Conservation (phyloP, 768 basidiomycete species). For the Podaxis sp. region DNA sequence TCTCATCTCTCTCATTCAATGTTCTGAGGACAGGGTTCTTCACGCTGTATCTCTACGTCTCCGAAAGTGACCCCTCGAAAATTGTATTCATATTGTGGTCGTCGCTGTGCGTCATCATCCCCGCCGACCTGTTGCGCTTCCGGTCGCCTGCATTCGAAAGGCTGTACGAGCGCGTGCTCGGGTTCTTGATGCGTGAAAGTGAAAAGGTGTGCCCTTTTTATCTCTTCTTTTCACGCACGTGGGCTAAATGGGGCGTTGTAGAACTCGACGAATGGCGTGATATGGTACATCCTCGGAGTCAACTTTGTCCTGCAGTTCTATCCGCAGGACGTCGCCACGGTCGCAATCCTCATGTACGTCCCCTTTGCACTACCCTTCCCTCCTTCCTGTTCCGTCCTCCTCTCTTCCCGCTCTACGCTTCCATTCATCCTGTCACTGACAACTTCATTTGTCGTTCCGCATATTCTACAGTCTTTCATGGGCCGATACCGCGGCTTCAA, state of each 20-base stretch:
- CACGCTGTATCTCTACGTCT: constrained; percentile 41
- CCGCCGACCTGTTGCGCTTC: constrained; percentile 77
- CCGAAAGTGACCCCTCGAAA: constrained; percentile 59
- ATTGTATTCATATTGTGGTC: constrained; percentile 66
- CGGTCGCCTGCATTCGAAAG: constrained; percentile 62
- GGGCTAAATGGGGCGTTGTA: constrained; percentile 25
- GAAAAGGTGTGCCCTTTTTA: constrained; percentile 59
- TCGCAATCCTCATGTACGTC: constrained; percentile 86
- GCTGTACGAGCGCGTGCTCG: constrained; percentile 68
- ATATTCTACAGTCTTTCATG: constrained; percentile 70
- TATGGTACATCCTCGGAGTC: constrained; percentile 90
- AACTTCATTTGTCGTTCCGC: background rate
- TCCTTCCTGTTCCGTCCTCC: background rate
- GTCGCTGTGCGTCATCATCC: constrained; percentile 65
- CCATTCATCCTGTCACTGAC: background rate
- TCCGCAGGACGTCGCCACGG: constrained; percentile 86
- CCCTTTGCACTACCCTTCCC: background rate
- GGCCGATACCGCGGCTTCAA: constrained; percentile 95
- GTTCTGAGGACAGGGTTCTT: constrained; percentile 35
- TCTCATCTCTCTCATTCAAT: constrained; percentile 1
- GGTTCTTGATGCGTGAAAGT: constrained; percentile 87
- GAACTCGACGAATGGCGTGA: constrained; percentile 80
- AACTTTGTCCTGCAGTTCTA: constrained; percentile 72
- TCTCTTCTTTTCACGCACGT: background rate
- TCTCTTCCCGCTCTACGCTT: background rate